Percentiles rank a stretch among this genome's conserved stretches.
Conservation (phyloP, 2,329 filamentous ascomycete genomes). For the Pseudogymnoascus sp. region DNA sequence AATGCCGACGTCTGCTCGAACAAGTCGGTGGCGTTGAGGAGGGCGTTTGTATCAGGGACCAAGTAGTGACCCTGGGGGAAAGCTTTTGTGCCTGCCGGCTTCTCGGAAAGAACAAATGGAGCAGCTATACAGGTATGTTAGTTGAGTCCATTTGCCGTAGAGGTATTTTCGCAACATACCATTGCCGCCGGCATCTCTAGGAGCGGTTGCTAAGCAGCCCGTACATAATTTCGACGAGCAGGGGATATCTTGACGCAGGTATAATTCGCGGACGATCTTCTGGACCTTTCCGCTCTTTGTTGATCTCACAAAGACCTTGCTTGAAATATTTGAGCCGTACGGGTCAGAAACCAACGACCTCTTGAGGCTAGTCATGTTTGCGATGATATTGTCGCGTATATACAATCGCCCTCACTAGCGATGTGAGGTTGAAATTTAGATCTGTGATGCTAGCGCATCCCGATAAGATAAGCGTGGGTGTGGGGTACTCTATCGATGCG, state of each 20-base stretch:
- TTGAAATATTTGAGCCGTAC: constrained; percentile 68
- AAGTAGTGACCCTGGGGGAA: constrained; percentile 89
- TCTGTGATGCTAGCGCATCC: constrained; percentile 6
- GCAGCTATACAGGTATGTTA: constrained; percentile 43
- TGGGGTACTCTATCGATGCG: neutral
- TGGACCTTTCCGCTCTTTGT: constrained; percentile 95
- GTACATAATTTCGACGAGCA: constrained; percentile 89
- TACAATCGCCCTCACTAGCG: neutral
- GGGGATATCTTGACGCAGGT: constrained; percentile 91
- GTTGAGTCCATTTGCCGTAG: constrained; percentile 9
- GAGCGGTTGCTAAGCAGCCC: constrained; percentile 64
- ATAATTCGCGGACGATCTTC: constrained; percentile 96
- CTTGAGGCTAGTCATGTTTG: constrained; percentile 57
- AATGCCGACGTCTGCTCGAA: constrained; percentile 90
- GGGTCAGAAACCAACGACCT: constrained; percentile 45
- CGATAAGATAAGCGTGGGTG: constrained; percentile 7
- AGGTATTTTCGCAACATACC: constrained; percentile 38
- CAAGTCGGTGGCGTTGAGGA: constrained; percentile 92
- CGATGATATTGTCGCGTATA: constrained; percentile 4
- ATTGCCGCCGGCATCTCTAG: constrained; percentile 69
- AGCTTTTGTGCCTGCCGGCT: constrained; percentile 71
- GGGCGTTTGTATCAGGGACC: constrained; percentile 90
- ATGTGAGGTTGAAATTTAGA: constrained; percentile 9
- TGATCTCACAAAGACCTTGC: constrained; percentile 91
- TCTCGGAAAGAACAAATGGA: constrained; percentile 82